Evolutionary conservation across 306 rosid species (phyloP).

Genomic region (Cucurbita maxima): DNA sequence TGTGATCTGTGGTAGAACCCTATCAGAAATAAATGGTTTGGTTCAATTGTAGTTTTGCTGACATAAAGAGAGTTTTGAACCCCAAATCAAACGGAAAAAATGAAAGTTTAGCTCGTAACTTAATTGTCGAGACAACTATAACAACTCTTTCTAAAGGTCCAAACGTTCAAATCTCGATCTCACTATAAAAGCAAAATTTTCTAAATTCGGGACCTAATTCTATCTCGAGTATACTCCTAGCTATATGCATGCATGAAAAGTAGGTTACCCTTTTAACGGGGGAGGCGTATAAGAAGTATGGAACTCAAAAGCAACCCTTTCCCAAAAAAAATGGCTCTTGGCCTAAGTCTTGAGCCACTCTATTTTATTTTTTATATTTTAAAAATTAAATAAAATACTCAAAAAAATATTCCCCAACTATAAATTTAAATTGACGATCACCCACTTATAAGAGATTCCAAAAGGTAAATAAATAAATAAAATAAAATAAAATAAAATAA

Average conservation of each 20-base stretch:
- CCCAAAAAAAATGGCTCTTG: conserved; percentile 23
- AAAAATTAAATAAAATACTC: neutral
- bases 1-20: too few relatives aligned
- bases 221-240: too few relatives aligned
- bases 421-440: neutral
- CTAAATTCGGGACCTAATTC: too few relatives aligned
- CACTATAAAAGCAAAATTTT: too few relatives aligned
- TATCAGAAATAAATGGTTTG: too few relatives aligned
- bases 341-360: conserved; percentile 22
- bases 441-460: neutral
- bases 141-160: too few relatives aligned
- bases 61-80: too few relatives aligned
- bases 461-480: neutral
- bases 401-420: neutral
- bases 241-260: neutral
- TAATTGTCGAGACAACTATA: too few relatives aligned
- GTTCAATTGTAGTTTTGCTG: too few relatives aligned
- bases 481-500: neutral
- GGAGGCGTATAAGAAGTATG: neutral
- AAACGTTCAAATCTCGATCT: too few relatives aligned
- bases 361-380: neutral
- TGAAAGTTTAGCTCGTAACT: too few relatives aligned
- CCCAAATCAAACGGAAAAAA: too few relatives aligned
- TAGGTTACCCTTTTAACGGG: neutral
- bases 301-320: conserved; percentile 12